Base-by-base conservation (phyloP, 1,284 basidiomycete species). In the Ganoderma resinaceum region DNA sequence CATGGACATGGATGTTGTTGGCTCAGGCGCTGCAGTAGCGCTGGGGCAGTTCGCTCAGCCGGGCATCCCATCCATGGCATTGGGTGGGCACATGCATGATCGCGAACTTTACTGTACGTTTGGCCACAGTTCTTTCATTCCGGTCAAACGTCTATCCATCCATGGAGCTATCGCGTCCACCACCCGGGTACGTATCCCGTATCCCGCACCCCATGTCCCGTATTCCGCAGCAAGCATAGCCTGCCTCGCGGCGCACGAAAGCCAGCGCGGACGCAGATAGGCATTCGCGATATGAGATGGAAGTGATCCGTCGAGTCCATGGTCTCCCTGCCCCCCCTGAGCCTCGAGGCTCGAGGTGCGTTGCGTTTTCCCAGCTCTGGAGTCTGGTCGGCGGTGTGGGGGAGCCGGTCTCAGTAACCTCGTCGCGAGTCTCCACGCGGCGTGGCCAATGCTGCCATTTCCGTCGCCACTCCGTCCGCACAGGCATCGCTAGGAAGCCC, bases 401-500 rank as follows among this genome's bases (percentile, higher is more conserved):
- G 52, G 73, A 71, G 63, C 72, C 72, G 70, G 61, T 26, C 61
- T 38, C 61, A 53, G 63, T 66, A 68, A 29, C 43, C 37, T 38
- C 23, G 26, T 26, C 40, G 61, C 62, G n/a, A 72, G 71, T 70
- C 71, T 72, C 71, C 71, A 72, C 66, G 62, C 71, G 69, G 71
- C 52, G 67, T 63, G 71, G 55, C 69, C 71, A 69, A 72, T 70
- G 71, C 71, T 72, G 63, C 71, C 71, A 69, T 70, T 67, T 72
- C 66, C 61, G 68, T 70, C 31, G 31, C 57, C 57, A 37, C n/a
- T 58, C 52, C 31, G 58, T 63, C 11, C 38, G 42, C 31, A 20
- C 49, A 42, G 23, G 29, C 33, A 52, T 57, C 65, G 62, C 65
- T 57, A 60, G 68, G 64, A 43, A 63, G 68, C 65, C 58, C 67